phyloP scores from a whole-genome alignment of 805 yeast species.

The Barnettozyma vustinii region DNA sequence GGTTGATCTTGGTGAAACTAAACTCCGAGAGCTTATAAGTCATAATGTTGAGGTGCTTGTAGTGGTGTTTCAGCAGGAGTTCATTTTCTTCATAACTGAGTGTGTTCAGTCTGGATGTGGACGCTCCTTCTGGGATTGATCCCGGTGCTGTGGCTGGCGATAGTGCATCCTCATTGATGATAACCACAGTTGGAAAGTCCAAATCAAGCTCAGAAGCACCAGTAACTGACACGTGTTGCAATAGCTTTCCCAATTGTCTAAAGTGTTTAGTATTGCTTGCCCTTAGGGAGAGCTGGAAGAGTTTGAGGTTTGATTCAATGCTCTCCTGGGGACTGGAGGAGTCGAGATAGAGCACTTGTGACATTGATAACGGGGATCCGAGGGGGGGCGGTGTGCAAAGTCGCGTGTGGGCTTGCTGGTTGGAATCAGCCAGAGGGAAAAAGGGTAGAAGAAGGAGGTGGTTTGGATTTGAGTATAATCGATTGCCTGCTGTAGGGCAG shows the following conservation, averaged over 20 bases:
- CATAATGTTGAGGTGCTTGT: slow-evolving; percentile 21
- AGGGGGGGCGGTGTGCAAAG: neutral
- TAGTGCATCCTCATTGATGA: slow-evolving; percentile 16
- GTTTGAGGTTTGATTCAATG: slow-evolving; percentile 9
- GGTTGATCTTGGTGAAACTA: slow-evolving; percentile 16
- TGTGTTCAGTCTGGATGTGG: slow-evolving; percentile 8
- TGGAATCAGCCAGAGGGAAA: neutral
- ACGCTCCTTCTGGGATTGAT: neutral
- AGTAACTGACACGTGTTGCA: slow-evolving; percentile 15
- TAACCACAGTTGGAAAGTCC: slow-evolving; percentile 22
- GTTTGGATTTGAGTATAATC: neutral
- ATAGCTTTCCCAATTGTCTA: slow-evolving; percentile 13
- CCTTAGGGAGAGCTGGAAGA: slow-evolving; percentile 14
- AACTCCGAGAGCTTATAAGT: slow-evolving; percentile 15
- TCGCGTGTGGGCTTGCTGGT: neutral
- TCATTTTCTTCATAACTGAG: slow-evolving; percentile 11
- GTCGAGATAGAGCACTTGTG: slow-evolving; percentile 21
- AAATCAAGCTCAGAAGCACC: slow-evolving; percentile 25
- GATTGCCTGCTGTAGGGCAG: neutral
- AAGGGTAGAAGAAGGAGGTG: too few relatives aligned
- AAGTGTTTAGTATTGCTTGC: slow-evolving; percentile 7
- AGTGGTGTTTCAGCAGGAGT: slow-evolving; percentile 16
- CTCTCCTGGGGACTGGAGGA: slow-evolving; percentile 7
- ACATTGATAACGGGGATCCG: slow-evolving; percentile 9
- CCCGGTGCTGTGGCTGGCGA: neutral